Evolutionary conservation across 495 filamentous ascomycete species (phyloP).

Genomic region (Penicillium chermesinum): DNA sequence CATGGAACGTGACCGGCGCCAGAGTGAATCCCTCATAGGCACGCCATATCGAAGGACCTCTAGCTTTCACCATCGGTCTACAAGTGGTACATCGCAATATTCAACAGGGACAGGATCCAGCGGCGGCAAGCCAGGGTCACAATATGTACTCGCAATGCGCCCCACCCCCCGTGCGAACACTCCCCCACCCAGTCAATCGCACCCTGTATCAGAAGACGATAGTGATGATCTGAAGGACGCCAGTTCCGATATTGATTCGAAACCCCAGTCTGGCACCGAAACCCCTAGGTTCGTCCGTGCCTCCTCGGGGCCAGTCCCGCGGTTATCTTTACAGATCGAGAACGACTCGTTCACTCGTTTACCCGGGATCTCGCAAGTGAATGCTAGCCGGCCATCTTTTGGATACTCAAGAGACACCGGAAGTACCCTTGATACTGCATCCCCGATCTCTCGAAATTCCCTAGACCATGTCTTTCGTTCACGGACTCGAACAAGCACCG

Average conservation of each 20-base stretch:
- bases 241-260: slow-evolving; percentile 24
- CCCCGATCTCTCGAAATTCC: slow-evolving; percentile 49
- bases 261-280: slow-evolving; percentile 18
- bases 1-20: slow-evolving; percentile 33
- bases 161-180: slow-evolving; percentile 54
- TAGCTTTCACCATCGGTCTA: slow-evolving; percentile 48
- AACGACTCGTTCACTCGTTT: slow-evolving; percentile 45
- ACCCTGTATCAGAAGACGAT: slow-evolving; percentile 43
- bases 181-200: slow-evolving; percentile 49
- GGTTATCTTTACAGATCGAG: slow-evolving; percentile 43
- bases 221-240: slow-evolving; percentile 41
- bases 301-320: slow-evolving; percentile 30
- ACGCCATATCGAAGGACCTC: slow-evolving; percentile 27
- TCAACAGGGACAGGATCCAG: slow-evolving; percentile 46
- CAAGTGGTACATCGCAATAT: slow-evolving; percentile 52
- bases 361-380: slow-evolving; percentile 48
- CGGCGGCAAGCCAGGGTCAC: slow-evolving; percentile 43
- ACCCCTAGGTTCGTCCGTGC: slow-evolving; percentile 25
- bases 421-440: slow-evolving; percentile 39
- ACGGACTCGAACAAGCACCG: slow-evolving; percentile 41
- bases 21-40: slow-evolving; percentile 27
- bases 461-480: slow-evolving; percentile 53
- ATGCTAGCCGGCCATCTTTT: slow-evolving; percentile 47
- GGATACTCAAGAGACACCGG: slow-evolving; percentile 42
- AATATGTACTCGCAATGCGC: slow-evolving; percentile 57